Evolutionary conservation across 2,329 filamentous ascomycete genomes (phyloP).

Genomic region (Raffaelea ambrosiae): DNA sequence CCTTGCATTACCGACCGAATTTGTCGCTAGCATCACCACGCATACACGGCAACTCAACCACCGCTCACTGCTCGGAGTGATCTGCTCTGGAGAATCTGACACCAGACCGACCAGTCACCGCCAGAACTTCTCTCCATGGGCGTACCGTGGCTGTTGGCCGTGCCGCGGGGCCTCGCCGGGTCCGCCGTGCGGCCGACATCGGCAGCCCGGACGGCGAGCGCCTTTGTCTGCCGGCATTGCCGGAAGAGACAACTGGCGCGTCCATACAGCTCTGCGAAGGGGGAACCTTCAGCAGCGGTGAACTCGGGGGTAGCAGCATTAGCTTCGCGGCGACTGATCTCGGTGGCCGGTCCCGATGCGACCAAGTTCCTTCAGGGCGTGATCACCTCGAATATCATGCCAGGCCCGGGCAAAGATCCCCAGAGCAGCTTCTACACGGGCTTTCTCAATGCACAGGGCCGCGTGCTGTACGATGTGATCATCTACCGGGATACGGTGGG

Average conservation of each 20-base stretch:
- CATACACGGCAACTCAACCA: no score
- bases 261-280: slow-evolving; percentile 8
- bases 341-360: slow-evolving; percentile 69
- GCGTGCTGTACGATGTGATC: slow-evolving; percentile 83
- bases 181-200: slow-evolving; percentile 2
- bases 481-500: slow-evolving; percentile 57
- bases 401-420: slow-evolving; percentile 13
- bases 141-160: not conserved
- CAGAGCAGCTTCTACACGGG: slow-evolving; percentile 61
- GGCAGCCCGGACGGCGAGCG: not conserved
- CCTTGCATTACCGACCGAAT: no score
- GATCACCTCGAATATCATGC: slow-evolving; percentile 63
- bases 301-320: slow-evolving; percentile 45
- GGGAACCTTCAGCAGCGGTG: slow-evolving; percentile 28
- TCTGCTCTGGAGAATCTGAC: no score
- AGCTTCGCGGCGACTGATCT: slow-evolving; percentile 69
- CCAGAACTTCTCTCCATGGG: not conserved
- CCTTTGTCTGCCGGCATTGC: slow-evolving; percentile 1
- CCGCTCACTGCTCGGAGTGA: no score
- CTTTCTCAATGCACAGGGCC: slow-evolving; percentile 78
- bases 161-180: not conserved
- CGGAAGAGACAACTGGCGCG: not conserved
- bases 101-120: no score
- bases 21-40: no score
- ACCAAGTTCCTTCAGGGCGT: slow-evolving; percentile 82